These are phyloP conservation scores for Meira miltonrushii DNA, from an alignment of 1,284 basidiomycete genomes.

Conservation along the genomic window DNA sequence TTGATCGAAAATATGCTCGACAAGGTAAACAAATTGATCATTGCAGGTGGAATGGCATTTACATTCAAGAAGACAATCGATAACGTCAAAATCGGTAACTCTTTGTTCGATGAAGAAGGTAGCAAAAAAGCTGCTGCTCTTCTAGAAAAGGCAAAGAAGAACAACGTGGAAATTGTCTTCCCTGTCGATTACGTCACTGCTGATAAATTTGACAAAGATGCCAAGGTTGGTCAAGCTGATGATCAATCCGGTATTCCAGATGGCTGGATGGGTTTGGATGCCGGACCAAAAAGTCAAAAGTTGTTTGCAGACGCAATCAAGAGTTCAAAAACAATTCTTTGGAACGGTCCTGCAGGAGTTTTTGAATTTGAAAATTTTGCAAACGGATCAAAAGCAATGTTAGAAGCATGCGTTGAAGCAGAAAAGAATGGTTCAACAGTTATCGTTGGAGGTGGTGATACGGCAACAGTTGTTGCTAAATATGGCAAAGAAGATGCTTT, in stretches of 20 bases:
- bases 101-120: conserved; percentile 86
- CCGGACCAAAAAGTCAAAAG: conserved; percentile 64
- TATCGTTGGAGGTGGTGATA: conserved; percentile 63
- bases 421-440: conserved; percentile 80
- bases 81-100: conserved; percentile 76
- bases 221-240: conserved; percentile 70
- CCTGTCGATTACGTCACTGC: conserved; percentile 91
- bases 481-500: conserved; percentile 72
- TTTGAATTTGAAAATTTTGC: conserved; percentile 95
- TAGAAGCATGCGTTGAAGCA: conserved; percentile 82
- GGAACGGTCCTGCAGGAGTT: conserved; percentile 87
- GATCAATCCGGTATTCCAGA: conserved; percentile 82
- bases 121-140: conserved; percentile 78
- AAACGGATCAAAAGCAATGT: conserved; percentile 73
- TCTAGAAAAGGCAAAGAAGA: conserved; percentile 86
- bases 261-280: conserved; percentile 85
- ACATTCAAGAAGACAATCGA: conserved; percentile 96
- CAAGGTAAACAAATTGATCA: conserved; percentile 94
- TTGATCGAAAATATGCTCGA: conserved; percentile 98
- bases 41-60: conserved; percentile 98
- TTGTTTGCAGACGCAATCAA: conserved; percentile 75
- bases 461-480: conserved; percentile 56
- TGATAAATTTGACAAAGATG: conserved; percentile 91
- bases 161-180: conserved; percentile 91
- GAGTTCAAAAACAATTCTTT: conserved; percentile 91